These are phyloP conservation scores for Pichia sp. DNA, from an alignment of 1,139 yeast genomes.

Conservation along the genomic window DNA sequence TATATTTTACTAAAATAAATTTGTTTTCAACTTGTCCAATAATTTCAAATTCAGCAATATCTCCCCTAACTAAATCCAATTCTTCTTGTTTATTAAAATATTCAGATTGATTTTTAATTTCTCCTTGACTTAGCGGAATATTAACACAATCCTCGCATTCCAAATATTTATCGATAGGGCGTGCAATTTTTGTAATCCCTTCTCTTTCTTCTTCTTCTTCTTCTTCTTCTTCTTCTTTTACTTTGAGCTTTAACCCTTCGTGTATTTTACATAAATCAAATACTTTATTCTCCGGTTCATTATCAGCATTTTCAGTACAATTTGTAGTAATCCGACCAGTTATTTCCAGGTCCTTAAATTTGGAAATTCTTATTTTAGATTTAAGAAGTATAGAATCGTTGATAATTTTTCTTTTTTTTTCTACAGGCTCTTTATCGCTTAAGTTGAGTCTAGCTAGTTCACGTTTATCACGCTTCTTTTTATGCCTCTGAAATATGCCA, in stretches of 20 bases:
- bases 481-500: constrained; percentile 3
- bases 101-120: constrained; percentile 1
- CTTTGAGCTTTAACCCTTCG: not conserved
- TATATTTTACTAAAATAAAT: constrained; percentile 43
- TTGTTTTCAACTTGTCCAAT: constrained; percentile 52
- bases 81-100: constrained; percentile 4
- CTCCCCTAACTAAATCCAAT: constrained; percentile 14
- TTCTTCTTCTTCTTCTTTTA: not conserved
- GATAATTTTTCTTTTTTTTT: not conserved
- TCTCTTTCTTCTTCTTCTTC: not conserved
- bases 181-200: not conserved
- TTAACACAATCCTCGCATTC: not conserved
- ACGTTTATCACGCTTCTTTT: not conserved
- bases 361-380: constrained; percentile 3
- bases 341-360: constrained; percentile 1
- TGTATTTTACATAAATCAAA: constrained; percentile 5
- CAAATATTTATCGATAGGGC: too few species aligned
- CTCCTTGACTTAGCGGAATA: constrained; percentile 7
- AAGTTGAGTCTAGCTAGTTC: not conserved
- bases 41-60: constrained; percentile 25
- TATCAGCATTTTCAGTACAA: too few species aligned
- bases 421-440: too few species aligned
- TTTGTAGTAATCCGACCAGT: constrained; percentile 1
- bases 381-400: constrained; percentile 1
- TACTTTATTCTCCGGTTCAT: not conserved